A percentile compares a stretch with the other conserved stretches of the same genome.
Conservation (phyloP, 768 basidiomycete genomes). For the Crassisporium funariophilum region DNA sequence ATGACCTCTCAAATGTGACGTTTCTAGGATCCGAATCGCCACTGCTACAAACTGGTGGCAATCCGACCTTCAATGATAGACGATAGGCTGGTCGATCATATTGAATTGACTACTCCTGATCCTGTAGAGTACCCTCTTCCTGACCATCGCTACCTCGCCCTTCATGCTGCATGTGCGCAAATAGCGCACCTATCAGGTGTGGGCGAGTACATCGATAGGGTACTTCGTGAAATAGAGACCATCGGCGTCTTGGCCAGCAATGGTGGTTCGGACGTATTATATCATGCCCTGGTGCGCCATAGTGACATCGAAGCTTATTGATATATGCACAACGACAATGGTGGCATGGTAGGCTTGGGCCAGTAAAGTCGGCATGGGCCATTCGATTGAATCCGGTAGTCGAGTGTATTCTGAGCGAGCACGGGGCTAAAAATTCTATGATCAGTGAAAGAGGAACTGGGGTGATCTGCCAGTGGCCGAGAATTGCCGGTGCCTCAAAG, state of each 20-base stretch:
- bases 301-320: too few species aligned
- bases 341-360: too few species aligned
- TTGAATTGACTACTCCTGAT: slow-evolving; percentile 23
- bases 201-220: slow-evolving; percentile 24
- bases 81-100: slow-evolving; percentile 1
- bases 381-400: too few species aligned
- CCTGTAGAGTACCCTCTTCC: slow-evolving; percentile 25
- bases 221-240: slow-evolving; percentile 24
- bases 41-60: slow-evolving; percentile 12
- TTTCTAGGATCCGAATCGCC: slow-evolving; percentile 1
- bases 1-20: too few species aligned
- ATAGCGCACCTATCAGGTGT: slow-evolving; percentile 36
- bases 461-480: too few species aligned
- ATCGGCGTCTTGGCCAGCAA: slow-evolving; percentile 18
- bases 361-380: too few species aligned
- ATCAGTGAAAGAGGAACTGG: too few species aligned
- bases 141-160: slow-evolving; percentile 25
- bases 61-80: not conserved
- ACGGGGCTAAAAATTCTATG: too few species aligned
- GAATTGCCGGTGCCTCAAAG: too few species aligned
- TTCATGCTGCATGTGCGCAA: slow-evolving; percentile 35
- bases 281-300: slow-evolving; percentile 6
- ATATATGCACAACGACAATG: too few species aligned
- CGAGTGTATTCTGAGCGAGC: too few species aligned
- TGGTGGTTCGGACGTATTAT: slow-evolving; percentile 19